phyloP scores from a whole-genome alignment of 441 rosid species.

The Pelargonium fulgidum region DNA sequence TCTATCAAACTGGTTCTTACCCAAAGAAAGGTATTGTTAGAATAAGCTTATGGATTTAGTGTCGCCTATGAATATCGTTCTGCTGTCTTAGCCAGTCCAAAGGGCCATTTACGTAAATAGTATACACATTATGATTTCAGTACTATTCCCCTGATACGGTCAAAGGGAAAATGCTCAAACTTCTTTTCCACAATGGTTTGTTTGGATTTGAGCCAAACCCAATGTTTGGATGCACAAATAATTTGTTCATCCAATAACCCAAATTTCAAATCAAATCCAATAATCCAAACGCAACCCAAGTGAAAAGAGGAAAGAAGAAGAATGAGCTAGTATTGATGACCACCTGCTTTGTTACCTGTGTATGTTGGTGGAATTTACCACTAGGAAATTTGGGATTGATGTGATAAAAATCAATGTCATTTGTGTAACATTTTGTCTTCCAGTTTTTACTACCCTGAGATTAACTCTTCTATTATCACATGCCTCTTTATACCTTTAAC shows the following conservation, averaged over 20 bases:
- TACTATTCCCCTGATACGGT: neutral
- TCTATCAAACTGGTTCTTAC: neutral
- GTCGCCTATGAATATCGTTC: neutral
- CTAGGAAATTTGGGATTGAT: neutral
- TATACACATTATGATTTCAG: neutral
- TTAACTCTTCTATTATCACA: neutral
- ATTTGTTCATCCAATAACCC: too few species aligned
- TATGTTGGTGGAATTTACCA: neutral
- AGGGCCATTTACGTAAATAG: neutral
- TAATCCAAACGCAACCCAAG: too few species aligned
- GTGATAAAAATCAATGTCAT: neutral
- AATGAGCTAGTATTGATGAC: neutral
- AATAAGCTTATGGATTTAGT: neutral
- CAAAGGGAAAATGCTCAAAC: neutral
- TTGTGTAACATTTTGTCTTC: neutral
- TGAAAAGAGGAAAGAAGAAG: neutral
- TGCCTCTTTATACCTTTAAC: conserved; percentile 9
- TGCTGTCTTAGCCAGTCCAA: conserved; percentile 8
- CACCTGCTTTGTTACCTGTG: neutral
- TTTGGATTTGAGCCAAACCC: neutral
- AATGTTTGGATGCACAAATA: neutral
- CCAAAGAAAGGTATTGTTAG: neutral
- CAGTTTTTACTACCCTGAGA: neutral
- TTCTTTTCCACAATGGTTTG: neutral
- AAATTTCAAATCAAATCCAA: too few species aligned